phyloP scores from a whole-genome alignment of 441 rosid genomes.

The Brassica balearica region DNA sequence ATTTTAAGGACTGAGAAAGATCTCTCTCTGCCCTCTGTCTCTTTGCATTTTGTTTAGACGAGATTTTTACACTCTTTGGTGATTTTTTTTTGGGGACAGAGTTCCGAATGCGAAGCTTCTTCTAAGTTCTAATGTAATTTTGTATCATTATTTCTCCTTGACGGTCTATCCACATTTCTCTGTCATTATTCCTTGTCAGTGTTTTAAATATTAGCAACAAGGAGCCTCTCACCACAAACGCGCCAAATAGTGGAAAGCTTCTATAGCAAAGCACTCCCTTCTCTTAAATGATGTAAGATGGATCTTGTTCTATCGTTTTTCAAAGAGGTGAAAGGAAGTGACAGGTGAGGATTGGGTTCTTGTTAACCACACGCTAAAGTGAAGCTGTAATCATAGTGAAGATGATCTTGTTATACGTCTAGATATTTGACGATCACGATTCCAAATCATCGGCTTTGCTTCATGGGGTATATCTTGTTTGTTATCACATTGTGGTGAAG shows the following conservation, averaged over 20 bases:
- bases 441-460: too few relatives aligned
- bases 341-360: too few relatives aligned
- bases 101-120: conserved; percentile 33
- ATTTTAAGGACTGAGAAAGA: conserved; percentile 35
- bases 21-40: conserved; percentile 12
- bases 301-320: too few relatives aligned
- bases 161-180: not conserved
- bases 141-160: conserved; percentile 3
- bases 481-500: too few relatives aligned
- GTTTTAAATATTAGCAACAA: not conserved
- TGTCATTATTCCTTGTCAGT: not conserved
- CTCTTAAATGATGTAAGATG: not conserved
- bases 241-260: not conserved
- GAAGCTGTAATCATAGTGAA: too few relatives aligned
- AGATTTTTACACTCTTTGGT: conserved; percentile 42
- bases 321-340: not conserved
- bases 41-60: conserved; percentile 26
- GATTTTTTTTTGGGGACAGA: conserved; percentile 30
- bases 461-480: too few relatives aligned
- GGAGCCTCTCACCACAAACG: not conserved
- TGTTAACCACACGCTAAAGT: too few relatives aligned
- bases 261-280: not conserved
- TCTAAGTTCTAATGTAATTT: conserved; percentile 33
- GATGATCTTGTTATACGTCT: too few relatives aligned
- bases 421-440: too few relatives aligned